Evolutionary conservation across 2,329 filamentous ascomycete species (phyloP).

Genomic region (Colletotrichum incanum): DNA sequence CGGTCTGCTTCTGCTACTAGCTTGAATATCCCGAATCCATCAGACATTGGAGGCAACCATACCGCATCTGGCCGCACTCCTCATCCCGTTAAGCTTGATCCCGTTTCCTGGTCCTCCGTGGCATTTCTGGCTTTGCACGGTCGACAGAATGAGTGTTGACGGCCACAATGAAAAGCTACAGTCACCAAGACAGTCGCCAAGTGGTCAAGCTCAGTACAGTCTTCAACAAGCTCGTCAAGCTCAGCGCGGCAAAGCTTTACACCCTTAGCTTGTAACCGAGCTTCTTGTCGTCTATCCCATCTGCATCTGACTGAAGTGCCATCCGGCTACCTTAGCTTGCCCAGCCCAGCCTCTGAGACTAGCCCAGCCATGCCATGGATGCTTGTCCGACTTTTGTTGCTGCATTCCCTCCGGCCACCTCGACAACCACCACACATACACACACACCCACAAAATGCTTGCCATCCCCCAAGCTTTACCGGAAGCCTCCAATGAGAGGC

Average conservation of each 20-base stretch:
- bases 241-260: background rate
- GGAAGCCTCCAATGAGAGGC: constrained; percentile 37
- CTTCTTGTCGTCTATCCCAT: background rate
- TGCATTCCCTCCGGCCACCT: constrained; percentile 32
- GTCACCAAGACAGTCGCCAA: background rate
- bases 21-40: background rate
- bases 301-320: background rate
- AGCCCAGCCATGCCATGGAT: constrained; percentile 21
- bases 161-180: background rate
- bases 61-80: background rate
- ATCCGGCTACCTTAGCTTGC: constrained; percentile 13
- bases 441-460: constrained; percentile 19
- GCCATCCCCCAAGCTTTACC: constrained; percentile 19
- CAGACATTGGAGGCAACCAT: background rate
- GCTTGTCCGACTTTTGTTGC: constrained; percentile 18
- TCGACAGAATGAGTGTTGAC: background rate
- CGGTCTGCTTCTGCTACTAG: background rate
- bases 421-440: background rate
- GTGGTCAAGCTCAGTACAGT: background rate
- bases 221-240: background rate
- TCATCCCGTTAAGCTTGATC: background rate
- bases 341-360: constrained; percentile 21
- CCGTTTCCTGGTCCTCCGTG: background rate
- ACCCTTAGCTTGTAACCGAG: background rate
- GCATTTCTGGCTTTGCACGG: background rate